Evolutionary conservation across 345 rosid genomes (phyloP), one percentile per base, ranked within the genome.

Genomic region (Heritiera fomes): DNA sequence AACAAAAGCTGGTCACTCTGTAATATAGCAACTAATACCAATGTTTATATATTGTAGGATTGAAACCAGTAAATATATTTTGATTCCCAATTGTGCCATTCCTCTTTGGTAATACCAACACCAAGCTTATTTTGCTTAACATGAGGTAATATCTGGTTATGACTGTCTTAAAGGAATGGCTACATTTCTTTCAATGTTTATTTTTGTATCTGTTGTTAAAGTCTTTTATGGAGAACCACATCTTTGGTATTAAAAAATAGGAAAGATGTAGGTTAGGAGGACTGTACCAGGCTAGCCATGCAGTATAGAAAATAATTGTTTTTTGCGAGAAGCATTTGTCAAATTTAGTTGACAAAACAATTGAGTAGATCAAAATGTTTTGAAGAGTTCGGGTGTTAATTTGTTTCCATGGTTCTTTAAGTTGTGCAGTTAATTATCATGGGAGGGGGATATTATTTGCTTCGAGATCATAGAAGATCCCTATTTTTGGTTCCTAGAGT

Each of bases 21-120:
- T 20, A 58, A 56, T 59, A 40, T 40, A 43, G 18, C 4, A 9
- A 58, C 52, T 38, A 73, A 40, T 73, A 7, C 20, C 62, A 56
- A 41, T 56, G 65, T 55, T 38, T 73, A 10, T 20, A n/a, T 49
- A 15, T 32, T 81, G 32, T 65, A 34, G 34, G 34, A 23, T 73
- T 56, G 76, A 66, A 81, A 23, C 68, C 62, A 32, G 14, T 74
- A 71, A 50, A 76, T 43, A 15, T 61, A 34, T n/a, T 28, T 30
- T 8, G 45, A 15, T 55, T 49, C 60, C 60, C 60, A 32, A 15
- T 62, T 71, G 4, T 71, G 75, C 28, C 13, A 20, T 20, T 15
- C 56, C 13, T 6, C 4, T 2, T 70, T 40, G 8, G 0, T 53
- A 17, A 14, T 47, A 30, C 34, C 40, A 40, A 7, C 18, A n/a